phyloP scores from a whole-genome alignment of 2,329 filamentous ascomycete species.

The Penicillium sp. region DNA sequence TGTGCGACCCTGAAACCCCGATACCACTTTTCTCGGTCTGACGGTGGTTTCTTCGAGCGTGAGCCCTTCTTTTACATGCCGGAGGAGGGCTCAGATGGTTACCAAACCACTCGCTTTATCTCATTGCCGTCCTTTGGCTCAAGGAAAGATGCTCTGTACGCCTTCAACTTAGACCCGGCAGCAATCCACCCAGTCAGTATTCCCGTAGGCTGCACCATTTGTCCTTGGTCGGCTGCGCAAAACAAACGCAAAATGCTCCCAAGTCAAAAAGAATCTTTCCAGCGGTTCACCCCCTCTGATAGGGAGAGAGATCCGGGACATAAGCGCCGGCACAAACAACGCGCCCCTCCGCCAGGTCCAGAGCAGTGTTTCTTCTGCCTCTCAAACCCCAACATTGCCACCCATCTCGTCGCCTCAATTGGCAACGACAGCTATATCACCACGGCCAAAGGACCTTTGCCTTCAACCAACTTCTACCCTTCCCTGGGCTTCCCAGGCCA shows the following conservation, averaged over 20 bases:
- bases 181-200: constrained; percentile 60
- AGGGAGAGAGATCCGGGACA: constrained; percentile 28
- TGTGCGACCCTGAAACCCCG: constrained; percentile 79
- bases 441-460: constrained; percentile 85
- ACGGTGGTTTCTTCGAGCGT: constrained; percentile 76
- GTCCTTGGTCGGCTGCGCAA: constrained; percentile 57
- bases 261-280: constrained; percentile 38
- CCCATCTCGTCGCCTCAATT: constrained; percentile 86
- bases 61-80: constrained; percentile 81
- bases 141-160: constrained; percentile 66
- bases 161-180: constrained; percentile 66
- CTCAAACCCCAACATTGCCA: constrained; percentile 77
- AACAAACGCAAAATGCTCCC: constrained; percentile 59
- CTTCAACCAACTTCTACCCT: constrained; percentile 68
- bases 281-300: constrained; percentile 42
- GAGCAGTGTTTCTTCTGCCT: constrained; percentile 94
- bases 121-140: constrained; percentile 74
- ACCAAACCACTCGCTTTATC: constrained; percentile 79
- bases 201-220: constrained; percentile 70
- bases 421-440: constrained; percentile 86
- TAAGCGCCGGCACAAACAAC: constrained; percentile 43
- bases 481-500: constrained; percentile 77
- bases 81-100: constrained; percentile 51
- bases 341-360: constrained; percentile 59
- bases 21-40: constrained; percentile 79